Percentiles rank a stretch among this genome's conserved stretches.
Conservation (phyloP, 2,329 filamentous ascomycete genomes). For the Botryotinia globosa region DNA sequence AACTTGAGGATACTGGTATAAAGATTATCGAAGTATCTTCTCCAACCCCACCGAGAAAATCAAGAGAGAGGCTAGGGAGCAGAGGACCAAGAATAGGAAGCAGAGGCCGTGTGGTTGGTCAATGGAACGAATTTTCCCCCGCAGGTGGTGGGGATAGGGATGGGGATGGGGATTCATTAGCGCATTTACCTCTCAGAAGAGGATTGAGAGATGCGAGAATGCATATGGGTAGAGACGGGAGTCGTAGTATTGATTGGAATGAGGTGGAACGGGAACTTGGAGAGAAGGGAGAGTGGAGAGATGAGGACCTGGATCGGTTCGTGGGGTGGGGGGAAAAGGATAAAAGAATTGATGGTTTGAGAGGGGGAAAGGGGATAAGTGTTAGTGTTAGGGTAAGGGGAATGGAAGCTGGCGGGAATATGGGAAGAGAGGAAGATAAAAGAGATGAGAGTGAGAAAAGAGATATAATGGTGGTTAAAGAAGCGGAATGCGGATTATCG, state of each 20-base stretch:
- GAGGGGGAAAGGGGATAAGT: not conserved
- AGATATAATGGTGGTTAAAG: slow-evolving; percentile 33
- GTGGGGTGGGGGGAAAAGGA: not conserved
- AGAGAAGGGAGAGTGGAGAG: not conserved
- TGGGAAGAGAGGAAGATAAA: not conserved
- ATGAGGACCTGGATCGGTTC: not conserved
- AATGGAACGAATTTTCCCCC: not conserved
- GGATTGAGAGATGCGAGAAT: not conserved
- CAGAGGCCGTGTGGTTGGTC: not conserved
- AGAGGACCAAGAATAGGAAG: not conserved
- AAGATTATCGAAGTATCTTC: not conserved
- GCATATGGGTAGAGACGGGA: not conserved
- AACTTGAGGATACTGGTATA: not conserved
- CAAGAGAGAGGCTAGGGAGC: not conserved
- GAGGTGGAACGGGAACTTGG: not conserved
- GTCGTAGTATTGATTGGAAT: not conserved
- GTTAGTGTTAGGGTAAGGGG: not conserved
- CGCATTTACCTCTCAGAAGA: not conserved
- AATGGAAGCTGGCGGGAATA: not conserved
- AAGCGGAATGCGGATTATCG: slow-evolving; percentile 33
- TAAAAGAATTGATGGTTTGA: not conserved
- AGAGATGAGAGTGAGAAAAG: not conserved
- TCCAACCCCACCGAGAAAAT: not conserved
- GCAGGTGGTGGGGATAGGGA: too few species aligned
- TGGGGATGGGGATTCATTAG: not conserved